phyloP scores from a whole-genome alignment of 148 eudicot genomes.

The Silene conica region DNA sequence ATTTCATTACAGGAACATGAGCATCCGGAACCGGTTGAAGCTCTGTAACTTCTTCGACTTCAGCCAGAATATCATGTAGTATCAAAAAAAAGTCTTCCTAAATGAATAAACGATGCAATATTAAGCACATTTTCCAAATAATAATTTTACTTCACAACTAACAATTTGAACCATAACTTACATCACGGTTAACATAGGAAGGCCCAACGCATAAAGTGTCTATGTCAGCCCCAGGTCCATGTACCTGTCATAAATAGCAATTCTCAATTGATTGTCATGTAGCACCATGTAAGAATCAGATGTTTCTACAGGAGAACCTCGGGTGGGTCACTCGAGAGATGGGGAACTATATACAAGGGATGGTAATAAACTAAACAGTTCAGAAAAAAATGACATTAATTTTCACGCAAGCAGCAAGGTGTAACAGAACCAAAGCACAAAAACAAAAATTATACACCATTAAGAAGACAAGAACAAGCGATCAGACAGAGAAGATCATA shows the following conservation, averaged over 20 bases:
- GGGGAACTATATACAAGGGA: not conserved
- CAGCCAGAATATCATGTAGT: conserved; percentile 50
- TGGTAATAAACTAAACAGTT: too few species aligned
- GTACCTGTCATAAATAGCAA: conserved; percentile 44
- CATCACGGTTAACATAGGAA: conserved; percentile 85
- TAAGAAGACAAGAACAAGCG: not conserved
- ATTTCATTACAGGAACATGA: conserved; percentile 86
- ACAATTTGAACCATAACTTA: conserved; percentile 22
- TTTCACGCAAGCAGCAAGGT: not conserved
- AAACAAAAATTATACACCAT: not conserved
- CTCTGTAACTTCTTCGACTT: conserved; percentile 76
- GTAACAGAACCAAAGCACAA: not conserved
- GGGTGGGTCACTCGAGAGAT: not conserved
- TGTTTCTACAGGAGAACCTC: not conserved
- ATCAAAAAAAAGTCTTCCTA: conserved; percentile 71
- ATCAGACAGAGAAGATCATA: not conserved
- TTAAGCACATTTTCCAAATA: conserved; percentile 11
- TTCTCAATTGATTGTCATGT: not conserved
- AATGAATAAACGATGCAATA: conserved; percentile 5
- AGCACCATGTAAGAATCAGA: not conserved
- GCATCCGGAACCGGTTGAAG: conserved; percentile 91
- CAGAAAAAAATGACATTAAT: not conserved
- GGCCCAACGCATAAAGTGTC: conserved; percentile 87
- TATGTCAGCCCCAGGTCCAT: conserved; percentile 90
- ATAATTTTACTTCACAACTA: not conserved